Conservation (phyloP, 768 basidiomycete genomes). For the Suillus cothurnatus region DNA sequence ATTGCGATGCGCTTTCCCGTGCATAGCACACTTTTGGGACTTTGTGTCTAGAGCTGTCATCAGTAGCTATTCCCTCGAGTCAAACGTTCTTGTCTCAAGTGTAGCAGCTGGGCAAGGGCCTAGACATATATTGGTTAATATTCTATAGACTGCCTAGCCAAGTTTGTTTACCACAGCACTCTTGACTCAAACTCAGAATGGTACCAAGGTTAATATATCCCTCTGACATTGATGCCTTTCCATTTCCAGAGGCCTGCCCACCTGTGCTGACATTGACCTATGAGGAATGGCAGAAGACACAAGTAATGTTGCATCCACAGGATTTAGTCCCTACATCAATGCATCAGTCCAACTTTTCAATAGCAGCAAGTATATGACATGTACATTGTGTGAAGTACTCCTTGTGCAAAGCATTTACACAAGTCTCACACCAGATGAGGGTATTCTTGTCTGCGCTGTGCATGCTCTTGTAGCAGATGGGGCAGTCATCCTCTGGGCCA, state of each 20-base stretch:
- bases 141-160: too few species aligned
- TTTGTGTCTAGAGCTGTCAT: too few species aligned
- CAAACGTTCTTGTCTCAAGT: too few species aligned
- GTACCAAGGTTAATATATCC: slow-evolving; percentile 64
- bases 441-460: slow-evolving; percentile 44
- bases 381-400: slow-evolving; percentile 79
- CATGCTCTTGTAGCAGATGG: slow-evolving; percentile 79
- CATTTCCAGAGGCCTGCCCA: slow-evolving; percentile 8
- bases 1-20: too few species aligned
- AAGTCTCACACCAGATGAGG: slow-evolving; percentile 64
- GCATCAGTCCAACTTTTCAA: background rate
- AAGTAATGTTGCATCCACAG: slow-evolving; percentile 54
- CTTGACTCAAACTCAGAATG: slow-evolving; percentile 56
- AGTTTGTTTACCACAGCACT: too few species aligned
- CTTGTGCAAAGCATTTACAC: slow-evolving; percentile 69
- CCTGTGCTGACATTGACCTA: slow-evolving; percentile 44
- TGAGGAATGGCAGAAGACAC: slow-evolving; percentile 74
- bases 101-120: too few species aligned
- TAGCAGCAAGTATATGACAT: slow-evolving; percentile 20
- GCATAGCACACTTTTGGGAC: too few species aligned
- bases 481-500: slow-evolving; percentile 70
- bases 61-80: too few species aligned
- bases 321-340: slow-evolving; percentile 38
- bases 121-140: too few species aligned
- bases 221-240: slow-evolving; percentile 28